Conservation (phyloP, 768 basidiomycete species). For the Boletus tomentosulus region DNA sequence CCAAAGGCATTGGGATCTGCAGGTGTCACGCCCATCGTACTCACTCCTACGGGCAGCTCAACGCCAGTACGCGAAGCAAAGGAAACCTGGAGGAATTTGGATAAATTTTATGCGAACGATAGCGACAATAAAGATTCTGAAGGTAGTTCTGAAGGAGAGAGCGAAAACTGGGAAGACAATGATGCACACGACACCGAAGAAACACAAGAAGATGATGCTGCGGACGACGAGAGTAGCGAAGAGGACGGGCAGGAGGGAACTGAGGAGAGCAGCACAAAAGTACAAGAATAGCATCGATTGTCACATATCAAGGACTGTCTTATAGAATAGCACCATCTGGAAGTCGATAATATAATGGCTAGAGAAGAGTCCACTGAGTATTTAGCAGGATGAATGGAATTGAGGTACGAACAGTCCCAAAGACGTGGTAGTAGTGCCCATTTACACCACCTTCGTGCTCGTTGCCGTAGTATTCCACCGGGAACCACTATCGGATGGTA, state of each 20-base stretch:
- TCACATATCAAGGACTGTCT: neutral
- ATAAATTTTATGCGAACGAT: slow-evolving; percentile 65
- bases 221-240: slow-evolving; percentile 16
- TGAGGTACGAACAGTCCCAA: slow-evolving; percentile 52
- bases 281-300: slow-evolving; percentile 10
- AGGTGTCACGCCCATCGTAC: slow-evolving; percentile 44
- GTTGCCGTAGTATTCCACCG: slow-evolving; percentile 62
- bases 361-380: slow-evolving; percentile 1
- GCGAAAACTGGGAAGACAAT: slow-evolving; percentile 31
- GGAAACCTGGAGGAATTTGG: slow-evolving; percentile 55
- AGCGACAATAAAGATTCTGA: slow-evolving; percentile 33
- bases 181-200: slow-evolving; percentile 27
- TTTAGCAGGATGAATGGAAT: neutral
- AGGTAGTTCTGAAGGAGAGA: slow-evolving; percentile 24
- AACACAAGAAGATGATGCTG: slow-evolving; percentile 28
- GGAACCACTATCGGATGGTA: slow-evolving; percentile 59
- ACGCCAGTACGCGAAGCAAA: slow-evolving; percentile 44
- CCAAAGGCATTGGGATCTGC: slow-evolving; percentile 29
- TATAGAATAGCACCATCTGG: slow-evolving; percentile 43
- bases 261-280: slow-evolving; percentile 12
- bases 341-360: slow-evolving; percentile 54
- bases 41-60: slow-evolving; percentile 51
- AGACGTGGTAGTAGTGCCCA: slow-evolving; percentile 77
- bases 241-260: slow-evolving; percentile 14
- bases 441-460: slow-evolving; percentile 52